Evolutionary conservation across 768 basidiomycete species (phyloP).

Genomic region (Kwoniella bestiolae): DNA sequence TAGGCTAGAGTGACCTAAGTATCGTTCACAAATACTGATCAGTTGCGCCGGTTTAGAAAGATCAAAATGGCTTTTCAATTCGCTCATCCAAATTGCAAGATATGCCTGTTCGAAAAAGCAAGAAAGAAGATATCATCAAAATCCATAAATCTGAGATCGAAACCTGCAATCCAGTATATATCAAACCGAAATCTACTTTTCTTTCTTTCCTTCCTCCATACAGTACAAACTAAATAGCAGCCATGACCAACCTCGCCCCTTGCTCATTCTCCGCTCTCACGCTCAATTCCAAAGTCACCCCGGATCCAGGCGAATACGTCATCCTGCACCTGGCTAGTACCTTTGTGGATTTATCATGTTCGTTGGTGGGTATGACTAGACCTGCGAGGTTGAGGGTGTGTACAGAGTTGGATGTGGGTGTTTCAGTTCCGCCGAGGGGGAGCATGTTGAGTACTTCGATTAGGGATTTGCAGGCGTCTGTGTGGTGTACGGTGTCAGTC

Average conservation of each 20-base stretch:
- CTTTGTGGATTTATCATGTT: conserved; percentile 63
- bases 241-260: conserved; percentile 82
- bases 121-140: too few relatives aligned
- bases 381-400: conserved; percentile 95
- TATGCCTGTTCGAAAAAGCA: too few relatives aligned
- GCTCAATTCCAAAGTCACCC: conserved; percentile 87
- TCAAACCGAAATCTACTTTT: too few relatives aligned
- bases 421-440: conserved; percentile 86
- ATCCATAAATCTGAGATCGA: too few relatives aligned
- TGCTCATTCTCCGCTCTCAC: conserved; percentile 90
- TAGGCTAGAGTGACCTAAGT: too few relatives aligned
- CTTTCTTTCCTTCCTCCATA: too few relatives aligned
- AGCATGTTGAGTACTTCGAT: conserved; percentile 97
- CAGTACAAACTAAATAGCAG: conserved; percentile 67
- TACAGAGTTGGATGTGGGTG: conserved; percentile 77
- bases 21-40: too few relatives aligned
- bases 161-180: too few relatives aligned
- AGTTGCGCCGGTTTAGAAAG: too few relatives aligned
- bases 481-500: too few relatives aligned
- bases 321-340: conserved; percentile 91
- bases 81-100: too few relatives aligned
- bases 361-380: conserved; percentile 84
- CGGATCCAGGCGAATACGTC: conserved; percentile 87
- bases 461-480: conserved; percentile 94
- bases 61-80: too few relatives aligned